phyloP scores from a whole-genome alignment of 2,329 filamentous ascomycete species.

The Colletotrichum navitas region DNA sequence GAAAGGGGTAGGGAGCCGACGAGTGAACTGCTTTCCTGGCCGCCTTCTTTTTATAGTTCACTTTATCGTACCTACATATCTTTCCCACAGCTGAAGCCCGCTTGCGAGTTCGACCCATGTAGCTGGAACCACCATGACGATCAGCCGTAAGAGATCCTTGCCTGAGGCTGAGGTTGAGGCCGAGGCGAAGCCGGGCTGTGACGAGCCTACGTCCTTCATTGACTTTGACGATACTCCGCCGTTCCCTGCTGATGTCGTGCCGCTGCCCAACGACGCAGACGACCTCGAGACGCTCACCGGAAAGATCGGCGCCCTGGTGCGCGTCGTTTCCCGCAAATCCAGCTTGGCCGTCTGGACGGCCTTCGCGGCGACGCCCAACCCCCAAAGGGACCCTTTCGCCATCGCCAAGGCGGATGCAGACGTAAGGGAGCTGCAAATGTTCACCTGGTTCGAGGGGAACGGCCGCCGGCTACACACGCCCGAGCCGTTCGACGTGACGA shows the following conservation, averaged over 20 bases:
- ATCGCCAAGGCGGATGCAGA: slow-evolving; percentile 11
- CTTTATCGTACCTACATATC: neutral
- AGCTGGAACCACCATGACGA: neutral
- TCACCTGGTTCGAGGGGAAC: neutral
- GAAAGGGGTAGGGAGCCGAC: neutral
- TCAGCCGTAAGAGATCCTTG: neutral
- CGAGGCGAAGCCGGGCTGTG: neutral
- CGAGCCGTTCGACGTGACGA: slow-evolving; percentile 6
- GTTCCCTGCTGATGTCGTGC: neutral
- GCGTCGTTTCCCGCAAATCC: neutral
- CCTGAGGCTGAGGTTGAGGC: neutral
- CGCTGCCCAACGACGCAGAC: neutral
- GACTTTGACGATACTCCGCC: slow-evolving; percentile 11
- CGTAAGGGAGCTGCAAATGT: neutral
- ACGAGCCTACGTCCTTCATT: neutral
- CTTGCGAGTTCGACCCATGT: neutral
- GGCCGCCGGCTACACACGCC: neutral
- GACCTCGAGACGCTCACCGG: neutral
- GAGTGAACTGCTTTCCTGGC: neutral
- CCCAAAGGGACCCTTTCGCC: slow-evolving; percentile 3
- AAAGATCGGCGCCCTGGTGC: neutral
- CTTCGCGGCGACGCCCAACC: slow-evolving; percentile 10
- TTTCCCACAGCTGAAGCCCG: neutral
- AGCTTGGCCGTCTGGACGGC: slow-evolving; percentile 18
- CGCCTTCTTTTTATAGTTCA: neutral